Base-by-base conservation (phyloP, 306 rosid species). In the Vicia villosa region DNA sequence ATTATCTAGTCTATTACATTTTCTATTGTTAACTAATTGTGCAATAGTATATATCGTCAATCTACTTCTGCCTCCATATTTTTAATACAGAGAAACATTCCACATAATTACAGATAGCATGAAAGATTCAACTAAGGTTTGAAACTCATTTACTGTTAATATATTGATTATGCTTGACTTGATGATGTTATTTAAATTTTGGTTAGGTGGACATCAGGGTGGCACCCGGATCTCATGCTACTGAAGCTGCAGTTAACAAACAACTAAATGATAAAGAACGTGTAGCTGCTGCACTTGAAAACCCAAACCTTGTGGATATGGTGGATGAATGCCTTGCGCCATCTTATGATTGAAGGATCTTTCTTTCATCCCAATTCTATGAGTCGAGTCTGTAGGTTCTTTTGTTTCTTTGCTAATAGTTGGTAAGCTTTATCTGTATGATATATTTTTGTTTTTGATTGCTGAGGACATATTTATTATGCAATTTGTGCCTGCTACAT, bases 291-390 rank as follows among this genome's bases (percentile, higher is more conserved):
- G 97, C 99, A 14, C 73, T 95, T 84, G 99, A 95, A 72, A 95
- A 91, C 55, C 96, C 99, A 52, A 80, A 82, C 76, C 91, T 91
- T 63, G 16, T 83, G 68, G 87, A 89, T 64, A 91, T 87, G 97
- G 95, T 95, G 36, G 97, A 95, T 62, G 97, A 91, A 83, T 95
- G 99, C 81, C 85, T 95, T 68, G 86, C 95, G 69, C 95, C 97
- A 36, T 81, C 96, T 62, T 82, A 43, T 61, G 84, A 68, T 12
- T 90, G 85, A 85, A 56, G 51, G 55, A 52, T 21, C 22, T 43
- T 61, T 68, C 16, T 60, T 20, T 75, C 40, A 59, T 40, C 10
- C 49, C 10, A 57, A 34, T 45, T 78, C 68, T 41, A 47, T n/a
- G n/a, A n/a, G n/a, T n/a, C 7, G 62, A 65, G 73, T n/a, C 24